Base-by-base conservation (phyloP, 2,329 filamentous ascomycete species). In the Ceratocystis destructans region DNA sequence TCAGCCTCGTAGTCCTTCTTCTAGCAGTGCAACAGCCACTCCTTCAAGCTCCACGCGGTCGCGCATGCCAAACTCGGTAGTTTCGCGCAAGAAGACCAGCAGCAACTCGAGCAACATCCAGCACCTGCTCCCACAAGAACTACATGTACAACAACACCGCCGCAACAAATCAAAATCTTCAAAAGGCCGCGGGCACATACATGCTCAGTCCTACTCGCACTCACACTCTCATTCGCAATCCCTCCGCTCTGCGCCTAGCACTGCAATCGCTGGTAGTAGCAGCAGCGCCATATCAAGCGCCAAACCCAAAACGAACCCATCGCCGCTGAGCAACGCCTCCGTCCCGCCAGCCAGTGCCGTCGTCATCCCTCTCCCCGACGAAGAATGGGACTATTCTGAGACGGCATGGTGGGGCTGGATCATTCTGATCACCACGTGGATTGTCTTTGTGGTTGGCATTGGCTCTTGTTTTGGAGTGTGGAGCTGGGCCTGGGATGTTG, bases 401-500 rank as follows among this genome's bases (percentile, higher is more conserved):
- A 99, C 94, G 0, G 92, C 94, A 72, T 96, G 90, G 86, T 99
- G 94, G 93, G 94, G 94, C 0, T 99, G 93, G 90, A 87, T 96
- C 6, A 87, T 99, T 61, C 79, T 99, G 41, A 78, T 88, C 50
- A 87, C 90, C 61, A 99, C 95, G 0, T 99, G 95, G 94, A 78
- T 95, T 57, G 91, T 96, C 31, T 97, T 99, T 74, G 91, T 97
- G 22, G 85, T 94, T 0, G 94, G 94, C 41, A 97, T 99, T 89
- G 94, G 94, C 64, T 96, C 89, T 63, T 96, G 91, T 74, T 82
- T 97, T 59, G 93, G 89, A 25, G 85, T 97, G 25, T 99, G 94
- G 94, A 94, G 87, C 75, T 99, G 94, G 94, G 94, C 94, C 1
- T 99, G 94, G 94, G 93, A 97, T 77, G 93, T 97, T 1, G 93